phyloP scores from a whole-genome alignment of 225 moss, liverwort and hornwort genomes.

The Bryoerythrophyllum caledonicum region DNA sequence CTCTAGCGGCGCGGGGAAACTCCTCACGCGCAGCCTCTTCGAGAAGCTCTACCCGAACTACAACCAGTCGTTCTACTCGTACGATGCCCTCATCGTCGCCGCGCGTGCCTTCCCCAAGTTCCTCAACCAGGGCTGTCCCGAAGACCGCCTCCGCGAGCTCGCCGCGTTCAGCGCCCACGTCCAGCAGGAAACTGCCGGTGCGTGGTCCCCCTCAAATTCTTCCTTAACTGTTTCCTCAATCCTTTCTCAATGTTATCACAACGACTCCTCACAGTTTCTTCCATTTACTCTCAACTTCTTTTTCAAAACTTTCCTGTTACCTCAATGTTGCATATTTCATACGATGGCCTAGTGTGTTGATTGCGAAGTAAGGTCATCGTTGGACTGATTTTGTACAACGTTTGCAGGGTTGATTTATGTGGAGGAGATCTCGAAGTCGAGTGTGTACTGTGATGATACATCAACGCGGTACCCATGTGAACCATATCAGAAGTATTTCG shows the following conservation, averaged over 20 bases:
- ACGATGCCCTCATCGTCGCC: slow-evolving; percentile 71
- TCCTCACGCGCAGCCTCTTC: slow-evolving; percentile 54
- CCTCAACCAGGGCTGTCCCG: slow-evolving; percentile 27
- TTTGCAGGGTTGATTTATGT: slow-evolving; percentile 65
- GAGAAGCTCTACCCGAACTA: slow-evolving; percentile 58
- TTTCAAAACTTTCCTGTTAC: too few relatives aligned
- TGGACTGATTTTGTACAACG: neutral
- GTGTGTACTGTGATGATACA: slow-evolving; percentile 53
- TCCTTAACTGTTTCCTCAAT: neutral
- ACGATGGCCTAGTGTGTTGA: too few relatives aligned
- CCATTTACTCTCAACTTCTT: too few relatives aligned
- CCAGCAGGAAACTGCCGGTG: slow-evolving; percentile 84
- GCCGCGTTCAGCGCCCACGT: slow-evolving; percentile 89
- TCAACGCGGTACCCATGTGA: slow-evolving; percentile 45
- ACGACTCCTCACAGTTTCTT: too few relatives aligned
- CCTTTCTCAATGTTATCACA: too few relatives aligned
- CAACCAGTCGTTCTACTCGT: slow-evolving; percentile 75
- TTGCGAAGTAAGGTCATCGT: too few relatives aligned
- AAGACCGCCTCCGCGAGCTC: slow-evolving; percentile 51
- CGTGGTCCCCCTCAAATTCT: neutral
- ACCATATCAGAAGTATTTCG: slow-evolving; percentile 60
- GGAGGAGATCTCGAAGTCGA: slow-evolving; percentile 67
- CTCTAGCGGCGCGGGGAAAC: slow-evolving; percentile 49
- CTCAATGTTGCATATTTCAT: too few relatives aligned
- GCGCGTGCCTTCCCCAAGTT: slow-evolving; percentile 56